phyloP scores from a whole-genome alignment of 164 flowering plant species.

The Vitis cinerea region DNA sequence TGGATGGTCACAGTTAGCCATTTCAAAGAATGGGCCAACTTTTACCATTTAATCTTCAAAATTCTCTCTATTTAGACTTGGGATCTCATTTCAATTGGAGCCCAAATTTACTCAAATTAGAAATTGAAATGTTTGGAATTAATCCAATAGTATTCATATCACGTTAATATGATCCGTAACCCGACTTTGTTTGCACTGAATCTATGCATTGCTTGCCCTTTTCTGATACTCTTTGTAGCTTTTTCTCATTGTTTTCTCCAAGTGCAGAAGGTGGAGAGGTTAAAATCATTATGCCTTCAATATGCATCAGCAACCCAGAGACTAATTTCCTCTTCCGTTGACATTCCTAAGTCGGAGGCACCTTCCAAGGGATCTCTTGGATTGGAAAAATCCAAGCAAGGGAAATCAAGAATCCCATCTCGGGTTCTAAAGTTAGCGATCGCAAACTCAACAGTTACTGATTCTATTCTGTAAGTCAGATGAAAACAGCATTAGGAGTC shows the following conservation, averaged over 20 bases:
- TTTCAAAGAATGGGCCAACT: not conserved
- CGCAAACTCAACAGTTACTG: conserved; percentile 46
- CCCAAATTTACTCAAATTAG: not conserved
- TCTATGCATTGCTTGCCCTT: not conserved
- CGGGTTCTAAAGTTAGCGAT: conserved; percentile 34
- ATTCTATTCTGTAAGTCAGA: conserved; percentile 67
- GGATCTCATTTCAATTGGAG: not conserved
- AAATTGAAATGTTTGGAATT: not conserved
- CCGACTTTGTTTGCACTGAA: no score
- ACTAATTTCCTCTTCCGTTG: conserved; percentile 75
- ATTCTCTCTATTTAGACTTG: not conserved
- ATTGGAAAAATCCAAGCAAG: conserved; percentile 29
- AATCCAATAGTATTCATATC: not conserved
- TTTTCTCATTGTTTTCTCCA: not conserved
- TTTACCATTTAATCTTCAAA: not conserved
- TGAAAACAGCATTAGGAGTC: not conserved
- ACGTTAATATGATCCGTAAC: no score
- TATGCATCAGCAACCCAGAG: conserved; percentile 88
- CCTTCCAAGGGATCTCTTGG: conserved; percentile 20
- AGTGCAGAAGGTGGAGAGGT: conserved; percentile 86
- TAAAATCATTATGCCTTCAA: conserved; percentile 81
- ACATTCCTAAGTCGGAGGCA: conserved; percentile 38
- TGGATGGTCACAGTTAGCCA: no score
- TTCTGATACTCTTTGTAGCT: not conserved
- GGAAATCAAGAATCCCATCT: conserved; percentile 41